Conservation (phyloP, 2,329 filamentous ascomycete genomes). For the Rhexocercosporidium sp. region DNA sequence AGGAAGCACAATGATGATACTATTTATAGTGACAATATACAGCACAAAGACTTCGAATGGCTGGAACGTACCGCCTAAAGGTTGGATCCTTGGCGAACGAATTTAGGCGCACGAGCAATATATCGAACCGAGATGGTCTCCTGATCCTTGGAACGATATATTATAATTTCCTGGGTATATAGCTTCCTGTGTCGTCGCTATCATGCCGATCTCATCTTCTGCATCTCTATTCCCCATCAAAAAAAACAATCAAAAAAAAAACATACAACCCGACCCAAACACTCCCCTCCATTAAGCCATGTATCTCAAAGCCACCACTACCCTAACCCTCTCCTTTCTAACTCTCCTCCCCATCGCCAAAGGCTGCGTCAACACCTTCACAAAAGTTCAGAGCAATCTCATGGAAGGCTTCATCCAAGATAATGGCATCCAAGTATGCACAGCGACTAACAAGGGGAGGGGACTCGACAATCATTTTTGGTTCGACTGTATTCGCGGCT, state of each 20-base stretch:
- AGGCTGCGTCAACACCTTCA: constrained; percentile 3
- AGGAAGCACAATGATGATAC: no score
- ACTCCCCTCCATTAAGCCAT: neutral
- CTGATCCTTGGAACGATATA: neutral
- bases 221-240: no score
- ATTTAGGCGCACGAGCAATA: neutral
- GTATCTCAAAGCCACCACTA: neutral
- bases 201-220: neutral
- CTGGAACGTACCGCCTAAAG: neutral
- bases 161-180: neutral
- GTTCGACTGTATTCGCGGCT: constrained; percentile 2
- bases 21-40: neutral
- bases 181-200: neutral
- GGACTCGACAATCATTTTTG: constrained; percentile 7
- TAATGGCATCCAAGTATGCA: constrained; percentile 2
- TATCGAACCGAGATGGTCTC: neutral
- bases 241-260: no score
- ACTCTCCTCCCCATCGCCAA: neutral
- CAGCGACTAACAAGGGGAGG: neutral
- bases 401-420: constrained; percentile 11
- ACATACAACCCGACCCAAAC: neutral
- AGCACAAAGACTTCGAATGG: neutral
- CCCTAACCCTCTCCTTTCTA: neutral
- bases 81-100: neutral
- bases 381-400: neutral